These are phyloP conservation scores for Gyromitra esculenta DNA, from an alignment of 2,329 filamentous ascomycete genomes.

Conservation along the genomic window DNA sequence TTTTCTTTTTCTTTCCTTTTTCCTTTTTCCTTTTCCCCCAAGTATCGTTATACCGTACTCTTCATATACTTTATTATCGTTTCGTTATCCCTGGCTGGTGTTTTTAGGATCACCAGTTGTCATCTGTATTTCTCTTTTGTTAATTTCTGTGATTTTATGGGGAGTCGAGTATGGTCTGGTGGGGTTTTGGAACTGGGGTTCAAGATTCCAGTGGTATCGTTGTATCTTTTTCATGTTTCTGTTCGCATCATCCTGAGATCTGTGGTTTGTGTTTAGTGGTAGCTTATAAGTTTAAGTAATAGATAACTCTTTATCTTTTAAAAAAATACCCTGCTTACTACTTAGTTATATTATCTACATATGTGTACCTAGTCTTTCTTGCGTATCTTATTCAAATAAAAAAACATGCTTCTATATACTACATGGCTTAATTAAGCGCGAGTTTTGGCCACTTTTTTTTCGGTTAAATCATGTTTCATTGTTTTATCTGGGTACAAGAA, in stretches of 20 bases:
- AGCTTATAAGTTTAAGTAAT: constrained; percentile 43
- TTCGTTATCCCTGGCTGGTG: constrained; percentile 22
- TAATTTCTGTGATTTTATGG: constrained; percentile 29
- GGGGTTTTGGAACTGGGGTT: constrained; percentile 46
- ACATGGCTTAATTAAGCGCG: neutral
- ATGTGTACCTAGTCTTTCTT: neutral
- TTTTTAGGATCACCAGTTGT: constrained; percentile 25
- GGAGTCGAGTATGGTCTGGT: constrained; percentile 40
- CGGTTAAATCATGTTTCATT: too few species aligned
- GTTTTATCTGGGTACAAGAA: too few species aligned
- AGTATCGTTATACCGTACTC: constrained; percentile 18
- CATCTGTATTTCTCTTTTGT: constrained; percentile 25
- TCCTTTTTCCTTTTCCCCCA: constrained; percentile 6
- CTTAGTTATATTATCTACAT: constrained; percentile 28
- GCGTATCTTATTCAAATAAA: neutral
- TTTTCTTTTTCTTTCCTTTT: constrained; percentile 8
- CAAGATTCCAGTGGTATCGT: constrained; percentile 28
- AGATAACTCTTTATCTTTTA: constrained; percentile 21
- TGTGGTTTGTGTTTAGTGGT: constrained; percentile 30
- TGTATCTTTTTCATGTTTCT: constrained; percentile 25
- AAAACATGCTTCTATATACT: neutral
- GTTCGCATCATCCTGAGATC: constrained; percentile 18
- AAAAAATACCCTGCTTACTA: constrained; percentile 29
- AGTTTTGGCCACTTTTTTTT: too few species aligned
- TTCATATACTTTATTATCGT: constrained; percentile 12